Evolutionary conservation across 768 basidiomycete genomes (phyloP), one percentile per base, ranked within the genome.

Genomic region (Baorangia bicolor): DNA sequence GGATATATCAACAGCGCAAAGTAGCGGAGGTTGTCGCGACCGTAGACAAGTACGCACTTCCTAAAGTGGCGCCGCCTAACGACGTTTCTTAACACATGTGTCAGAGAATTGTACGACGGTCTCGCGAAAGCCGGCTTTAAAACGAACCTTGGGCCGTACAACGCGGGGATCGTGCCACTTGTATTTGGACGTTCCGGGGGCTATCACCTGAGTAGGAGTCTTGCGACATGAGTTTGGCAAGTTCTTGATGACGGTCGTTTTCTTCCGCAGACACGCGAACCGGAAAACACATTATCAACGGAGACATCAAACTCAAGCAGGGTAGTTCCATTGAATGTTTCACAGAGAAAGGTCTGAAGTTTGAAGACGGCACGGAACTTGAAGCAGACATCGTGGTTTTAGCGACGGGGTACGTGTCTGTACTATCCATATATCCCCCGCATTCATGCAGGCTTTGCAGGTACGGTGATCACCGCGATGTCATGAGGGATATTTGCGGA

Each of bases 221-320:
- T 23, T 28, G 28, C 14, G 14, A 13, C 49, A 20, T 13, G 34
- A 30, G 28, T 30, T n/a, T 39, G 1, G 34, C 14, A 8, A 51
- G 21, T 16, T 37, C 20, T 28, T 43, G 53, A 43, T 5, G 37
- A 21, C 7, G 18, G 34, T 35, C 14, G 7, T 16, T 38, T 28
- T 18, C 28, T 28, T 44, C n/a, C 20, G n/a, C 47, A 66, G 64
- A 64, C 18, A 64, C 62, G 16, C 74, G 73, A 28, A 72, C 72
- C 2, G 73, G 73, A 21, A 66, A 76, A 52, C 60, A 76, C 49
- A 77, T 80, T 57, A 67, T 69, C 25, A 73, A 76, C 33, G 77
- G 78, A 21, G 66, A 72, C 49, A 77, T 81, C 70, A 77, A 77
- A 62, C 61, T 78, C 60, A 77, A 76, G 67, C 74, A 73, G 55